Percentiles rank a stretch among this genome's conserved stretches.
These are phyloP conservation scores for Scopulariopsis brevicaulis DNA, from an alignment of 2,329 filamentous ascomycete species.

Conservation along the genomic window DNA sequence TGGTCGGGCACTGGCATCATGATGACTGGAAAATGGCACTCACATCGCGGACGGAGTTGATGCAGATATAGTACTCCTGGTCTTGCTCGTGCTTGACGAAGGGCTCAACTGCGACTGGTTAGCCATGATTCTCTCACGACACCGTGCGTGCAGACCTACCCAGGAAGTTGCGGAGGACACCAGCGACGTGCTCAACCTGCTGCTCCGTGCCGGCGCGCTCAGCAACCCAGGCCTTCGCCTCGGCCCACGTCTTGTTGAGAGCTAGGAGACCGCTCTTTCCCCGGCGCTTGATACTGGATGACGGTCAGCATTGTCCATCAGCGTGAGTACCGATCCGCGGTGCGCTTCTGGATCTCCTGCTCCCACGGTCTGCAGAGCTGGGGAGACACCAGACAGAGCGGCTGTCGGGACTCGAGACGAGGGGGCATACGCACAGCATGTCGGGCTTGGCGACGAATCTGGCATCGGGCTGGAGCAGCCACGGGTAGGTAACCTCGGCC, in stretches of 20 bases:
- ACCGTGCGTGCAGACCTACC: slow-evolving; percentile 19
- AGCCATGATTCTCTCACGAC: not conserved
- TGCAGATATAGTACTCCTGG: slow-evolving; percentile 99
- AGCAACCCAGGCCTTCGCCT: slow-evolving; percentile 89
- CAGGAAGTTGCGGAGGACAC: slow-evolving; percentile 86
- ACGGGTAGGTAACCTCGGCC: slow-evolving; percentile 93
- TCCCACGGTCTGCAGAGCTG: not conserved
- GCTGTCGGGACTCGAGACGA: not conserved
- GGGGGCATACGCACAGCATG: slow-evolving; percentile 47
- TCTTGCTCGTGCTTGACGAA: slow-evolving; percentile 92
- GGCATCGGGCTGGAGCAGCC: slow-evolving; percentile 71
- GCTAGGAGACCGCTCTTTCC: slow-evolving; percentile 96
- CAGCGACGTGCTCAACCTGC: slow-evolving; percentile 84
- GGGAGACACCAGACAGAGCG: not conserved
- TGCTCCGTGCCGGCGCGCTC: slow-evolving; percentile 84
- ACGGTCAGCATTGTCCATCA: not conserved
- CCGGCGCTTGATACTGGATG: slow-evolving; percentile 76
- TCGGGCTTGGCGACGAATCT: slow-evolving; percentile 99
- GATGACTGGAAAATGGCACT: slow-evolving; percentile 29
- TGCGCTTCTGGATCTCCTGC: not conserved
- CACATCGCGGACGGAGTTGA: slow-evolving; percentile 99
- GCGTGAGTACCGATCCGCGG: not conserved
- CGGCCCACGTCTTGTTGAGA: slow-evolving; percentile 94
- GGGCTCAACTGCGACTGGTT: slow-evolving; percentile 53
- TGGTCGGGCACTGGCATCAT: not conserved